Evolutionary conservation across 129 eudicot genomes (phyloP).

Genomic region (Saposhnikovia divaricata): DNA sequence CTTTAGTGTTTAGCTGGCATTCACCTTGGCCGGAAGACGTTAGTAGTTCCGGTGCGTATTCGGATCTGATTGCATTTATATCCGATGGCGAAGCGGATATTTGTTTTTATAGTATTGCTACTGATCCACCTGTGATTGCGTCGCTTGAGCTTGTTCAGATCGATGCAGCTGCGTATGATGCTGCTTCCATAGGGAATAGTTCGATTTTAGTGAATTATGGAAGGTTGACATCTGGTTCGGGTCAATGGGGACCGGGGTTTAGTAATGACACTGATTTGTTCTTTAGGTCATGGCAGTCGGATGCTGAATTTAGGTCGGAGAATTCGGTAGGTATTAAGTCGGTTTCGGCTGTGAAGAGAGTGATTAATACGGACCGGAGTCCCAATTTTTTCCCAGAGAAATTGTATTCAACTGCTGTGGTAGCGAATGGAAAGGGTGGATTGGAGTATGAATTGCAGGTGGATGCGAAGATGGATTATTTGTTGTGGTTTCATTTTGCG

Average conservation of each 20-base stretch:
- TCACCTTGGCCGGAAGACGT: constrained; percentile 81
- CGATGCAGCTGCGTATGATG: constrained; percentile 56
- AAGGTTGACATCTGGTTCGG: constrained; percentile 60
- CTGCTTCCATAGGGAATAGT: constrained; percentile 26
- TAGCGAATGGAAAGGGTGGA: constrained; percentile 28
- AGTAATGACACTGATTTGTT: constrained; percentile 71
- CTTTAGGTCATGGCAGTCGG: constrained; percentile 82
- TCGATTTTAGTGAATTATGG: constrained; percentile 78
- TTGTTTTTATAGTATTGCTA: constrained; percentile 88
- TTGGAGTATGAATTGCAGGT: constrained; percentile 73
- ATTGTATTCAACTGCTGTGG: constrained; percentile 61
- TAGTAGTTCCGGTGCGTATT: constrained; percentile 61
- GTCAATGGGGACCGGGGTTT: constrained; percentile 92
- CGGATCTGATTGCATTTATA: constrained; percentile 56
- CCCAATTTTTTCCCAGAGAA: constrained; percentile 78
- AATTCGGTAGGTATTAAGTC: constrained; percentile 22
- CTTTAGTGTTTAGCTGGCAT: constrained; percentile 64
- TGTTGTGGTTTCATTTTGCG: constrained; percentile 89
- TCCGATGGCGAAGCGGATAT: constrained; percentile 52
- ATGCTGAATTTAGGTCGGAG: constrained; percentile 33
- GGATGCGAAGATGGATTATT: constrained; percentile 86
- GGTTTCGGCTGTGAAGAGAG: constrained; percentile 39
- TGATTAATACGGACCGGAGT: constrained; percentile 26
- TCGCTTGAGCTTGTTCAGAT: constrained; percentile 59
- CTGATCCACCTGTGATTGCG: constrained; percentile 82